Conservation (phyloP, 352 stramenopile species). For the Pythium phragmiticola region DNA sequence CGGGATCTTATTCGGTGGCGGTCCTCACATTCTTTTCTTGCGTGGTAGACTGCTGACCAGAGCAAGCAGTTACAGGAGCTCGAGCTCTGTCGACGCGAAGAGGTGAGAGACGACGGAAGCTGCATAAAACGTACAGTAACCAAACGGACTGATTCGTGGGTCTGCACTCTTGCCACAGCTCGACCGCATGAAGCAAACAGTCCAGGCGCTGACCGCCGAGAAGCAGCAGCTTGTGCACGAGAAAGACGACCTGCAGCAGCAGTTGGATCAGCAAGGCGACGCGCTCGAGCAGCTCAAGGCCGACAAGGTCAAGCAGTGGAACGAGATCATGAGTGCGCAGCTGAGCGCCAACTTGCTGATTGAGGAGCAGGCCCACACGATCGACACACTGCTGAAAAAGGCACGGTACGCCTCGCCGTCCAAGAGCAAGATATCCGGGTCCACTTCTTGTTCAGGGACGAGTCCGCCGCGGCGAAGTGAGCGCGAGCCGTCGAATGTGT, state of each 20-base stretch:
- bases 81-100: slow-evolving; percentile 38
- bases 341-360: slow-evolving; percentile 74
- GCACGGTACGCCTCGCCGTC: slow-evolving; percentile 43
- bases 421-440: slow-evolving; percentile 21
- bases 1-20: neutral
- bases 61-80: slow-evolving; percentile 67
- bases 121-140: too few species aligned
- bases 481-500: slow-evolving; percentile 9
- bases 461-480: slow-evolving; percentile 10
- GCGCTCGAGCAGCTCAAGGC: slow-evolving; percentile 55
- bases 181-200: slow-evolving; percentile 33
- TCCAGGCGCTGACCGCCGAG: slow-evolving; percentile 37
- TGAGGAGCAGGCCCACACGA: slow-evolving; percentile 78
- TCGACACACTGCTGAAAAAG: slow-evolving; percentile 66
- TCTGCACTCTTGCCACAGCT: slow-evolving; percentile 14
- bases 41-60: slow-evolving; percentile 50
- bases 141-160: too few species aligned
- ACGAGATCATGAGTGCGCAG: slow-evolving; percentile 69
- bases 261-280: slow-evolving; percentile 45
- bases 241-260: slow-evolving; percentile 37
- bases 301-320: slow-evolving; percentile 68
- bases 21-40: neutral
- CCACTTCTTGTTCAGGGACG: neutral
- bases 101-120: slow-evolving; percentile 27
- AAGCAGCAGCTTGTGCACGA: slow-evolving; percentile 41